Evolutionary conservation across 2,329 filamentous ascomycete species (phyloP).

Genomic region (Lasiodiplodia hormozganensis): DNA sequence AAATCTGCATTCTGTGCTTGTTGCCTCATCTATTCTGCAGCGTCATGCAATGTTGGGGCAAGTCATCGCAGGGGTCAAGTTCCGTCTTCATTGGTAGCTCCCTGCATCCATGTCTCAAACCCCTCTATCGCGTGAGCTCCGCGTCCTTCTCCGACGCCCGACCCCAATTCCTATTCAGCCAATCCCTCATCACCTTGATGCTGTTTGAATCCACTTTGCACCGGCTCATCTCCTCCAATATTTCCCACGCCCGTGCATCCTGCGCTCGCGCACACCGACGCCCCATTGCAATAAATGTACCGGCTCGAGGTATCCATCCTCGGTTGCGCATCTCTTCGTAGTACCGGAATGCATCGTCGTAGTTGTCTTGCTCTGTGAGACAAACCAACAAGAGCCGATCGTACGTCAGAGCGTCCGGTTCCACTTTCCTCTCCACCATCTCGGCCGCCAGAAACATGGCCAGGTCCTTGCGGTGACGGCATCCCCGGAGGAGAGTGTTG

Average conservation of each 20-base stretch:
- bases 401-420: constrained; percentile 66
- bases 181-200: constrained; percentile 7
- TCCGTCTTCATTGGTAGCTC: background rate
- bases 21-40: background rate
- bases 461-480: constrained; percentile 57
- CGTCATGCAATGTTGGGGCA: background rate
- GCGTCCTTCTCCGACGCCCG: constrained; percentile 14
- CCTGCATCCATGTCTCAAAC: background rate
- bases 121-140: constrained; percentile 7
- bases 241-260: constrained; percentile 42
- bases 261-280: constrained; percentile 34
- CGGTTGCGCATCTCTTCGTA: constrained; percentile 56
- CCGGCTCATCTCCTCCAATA: constrained; percentile 40
- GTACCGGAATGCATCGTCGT: constrained; percentile 57
- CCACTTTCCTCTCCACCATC: constrained; percentile 63
- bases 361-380: constrained; percentile 40
- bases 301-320: constrained; percentile 37
- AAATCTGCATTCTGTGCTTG: constrained; percentile 8
- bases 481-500: constrained; percentile 64
- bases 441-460: constrained; percentile 69
- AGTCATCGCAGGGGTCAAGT: background rate
- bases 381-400: constrained; percentile 68
- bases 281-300: constrained; percentile 45
- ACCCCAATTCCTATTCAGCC: constrained; percentile 22
- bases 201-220: constrained; percentile 7